These are phyloP conservation scores for Talaromyces sp. DNA, from an alignment of 2,329 filamentous ascomycete species.

Conservation along the genomic window DNA sequence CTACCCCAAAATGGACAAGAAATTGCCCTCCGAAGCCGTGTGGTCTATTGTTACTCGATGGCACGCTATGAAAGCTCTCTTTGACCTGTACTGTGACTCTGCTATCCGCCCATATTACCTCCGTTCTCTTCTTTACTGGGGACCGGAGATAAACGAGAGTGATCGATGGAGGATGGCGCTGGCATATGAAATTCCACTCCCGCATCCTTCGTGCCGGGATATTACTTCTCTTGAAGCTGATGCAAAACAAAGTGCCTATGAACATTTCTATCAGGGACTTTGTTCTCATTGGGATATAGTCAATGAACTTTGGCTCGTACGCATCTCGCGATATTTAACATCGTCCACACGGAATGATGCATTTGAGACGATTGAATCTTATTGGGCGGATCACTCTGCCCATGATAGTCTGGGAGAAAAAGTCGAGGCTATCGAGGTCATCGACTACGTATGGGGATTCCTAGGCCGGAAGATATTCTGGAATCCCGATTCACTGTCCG, in stretches of 20 bases:
- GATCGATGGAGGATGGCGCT: not conserved
- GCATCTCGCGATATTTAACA: not conserved
- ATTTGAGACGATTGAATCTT: not conserved
- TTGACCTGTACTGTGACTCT: constrained; percentile 5
- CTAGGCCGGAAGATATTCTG: not conserved
- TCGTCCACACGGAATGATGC: not conserved
- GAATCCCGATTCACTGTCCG: not conserved
- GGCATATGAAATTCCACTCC: not conserved
- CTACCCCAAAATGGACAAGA: not conserved
- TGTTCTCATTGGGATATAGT: constrained; percentile 1
- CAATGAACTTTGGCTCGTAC: not conserved
- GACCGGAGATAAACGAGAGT: not conserved
- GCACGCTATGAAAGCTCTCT: constrained; percentile 5
- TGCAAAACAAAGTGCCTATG: constrained; percentile 1
- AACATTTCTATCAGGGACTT: constrained; percentile 3
- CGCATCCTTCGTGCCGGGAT: not conserved
- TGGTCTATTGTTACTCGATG: constrained; percentile 7
- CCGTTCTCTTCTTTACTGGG: not conserved
- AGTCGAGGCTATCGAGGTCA: constrained; percentile 1
- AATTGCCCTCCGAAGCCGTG: not conserved
- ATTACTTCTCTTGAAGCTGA: not conserved
- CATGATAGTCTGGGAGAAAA: not conserved
- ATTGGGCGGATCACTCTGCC: not conserved
- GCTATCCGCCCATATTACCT: not conserved
- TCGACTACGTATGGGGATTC: constrained; percentile 4